A percentile compares a stretch with the other conserved stretches of the same genome.
These are phyloP conservation scores for Coniochaeta sp. DNA, from an alignment of 2,329 filamentous ascomycete species.

Conservation along the genomic window DNA sequence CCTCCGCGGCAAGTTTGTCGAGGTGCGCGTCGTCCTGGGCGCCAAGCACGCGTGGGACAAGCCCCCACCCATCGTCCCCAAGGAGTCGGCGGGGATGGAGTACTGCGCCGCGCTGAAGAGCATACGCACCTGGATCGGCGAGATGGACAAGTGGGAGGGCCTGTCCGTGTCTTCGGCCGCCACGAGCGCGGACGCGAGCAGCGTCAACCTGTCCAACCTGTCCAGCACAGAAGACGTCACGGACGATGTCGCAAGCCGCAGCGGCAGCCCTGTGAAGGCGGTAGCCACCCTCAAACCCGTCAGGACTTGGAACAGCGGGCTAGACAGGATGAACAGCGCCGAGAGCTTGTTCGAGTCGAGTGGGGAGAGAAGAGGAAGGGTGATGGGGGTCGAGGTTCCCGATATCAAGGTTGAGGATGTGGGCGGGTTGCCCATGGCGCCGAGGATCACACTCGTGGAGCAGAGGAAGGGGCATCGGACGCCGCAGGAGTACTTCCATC, in stretches of 20 bases:
- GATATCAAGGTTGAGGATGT: not conserved
- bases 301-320: not conserved
- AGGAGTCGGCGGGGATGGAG: not conserved
- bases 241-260: not conserved
- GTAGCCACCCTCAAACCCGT: not conserved
- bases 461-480: not conserved
- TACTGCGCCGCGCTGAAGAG: not conserved
- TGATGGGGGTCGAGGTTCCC: not conserved
- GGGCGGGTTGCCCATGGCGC: not conserved
- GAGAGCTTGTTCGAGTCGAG: too few relatives aligned
- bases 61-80: slow-evolving; percentile 30
- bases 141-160: not conserved
- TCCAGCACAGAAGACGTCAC: too few relatives aligned
- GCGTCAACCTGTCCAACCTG: too few relatives aligned
- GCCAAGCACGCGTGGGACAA: slow-evolving; percentile 63
- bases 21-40: slow-evolving; percentile 49
- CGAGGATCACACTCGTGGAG: not conserved
- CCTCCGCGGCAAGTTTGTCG: slow-evolving; percentile 46
- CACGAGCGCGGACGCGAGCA: not conserved
- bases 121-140: not conserved
- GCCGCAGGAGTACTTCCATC: not conserved
- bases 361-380: not conserved
- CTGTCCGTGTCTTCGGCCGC: too few relatives aligned
- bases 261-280: not conserved
- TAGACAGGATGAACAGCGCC: not conserved